A percentile compares a stretch with the other conserved stretches of the same genome.
These are phyloP conservation scores for Globisporangium uncinulatum DNA, from an alignment of 352 stramenopile species.

Conservation along the genomic window DNA sequence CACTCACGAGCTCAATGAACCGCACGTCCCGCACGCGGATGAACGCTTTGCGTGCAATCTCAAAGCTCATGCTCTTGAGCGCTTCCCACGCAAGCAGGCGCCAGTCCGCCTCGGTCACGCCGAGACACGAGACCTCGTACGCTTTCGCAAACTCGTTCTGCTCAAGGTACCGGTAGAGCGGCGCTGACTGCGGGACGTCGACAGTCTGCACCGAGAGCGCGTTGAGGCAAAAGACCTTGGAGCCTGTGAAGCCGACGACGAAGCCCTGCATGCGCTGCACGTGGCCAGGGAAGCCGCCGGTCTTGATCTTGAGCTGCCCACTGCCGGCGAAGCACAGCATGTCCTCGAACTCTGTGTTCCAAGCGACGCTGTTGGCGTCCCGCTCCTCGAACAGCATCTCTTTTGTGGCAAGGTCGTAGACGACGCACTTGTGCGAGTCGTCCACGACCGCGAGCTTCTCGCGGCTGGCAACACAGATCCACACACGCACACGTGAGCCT, in stretches of 20 bases:
- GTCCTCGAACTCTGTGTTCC: constrained; percentile 93
- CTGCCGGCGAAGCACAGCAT: constrained; percentile 93
- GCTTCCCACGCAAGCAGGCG: constrained; percentile 80
- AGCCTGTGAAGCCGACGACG: constrained; percentile 90
- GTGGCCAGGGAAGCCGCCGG: constrained; percentile 84
- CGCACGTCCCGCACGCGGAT: constrained; percentile 88
- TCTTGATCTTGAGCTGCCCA: constrained; percentile 89
- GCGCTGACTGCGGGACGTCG: constrained; percentile 87
- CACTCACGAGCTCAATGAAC: constrained; percentile 89
- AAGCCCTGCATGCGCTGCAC: constrained; percentile 89
- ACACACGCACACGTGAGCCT: not conserved
- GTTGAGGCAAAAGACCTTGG: constrained; percentile 91
- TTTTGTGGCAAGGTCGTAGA: constrained; percentile 90
- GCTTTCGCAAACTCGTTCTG: constrained; percentile 83
- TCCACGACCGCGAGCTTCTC: constrained; percentile 91
- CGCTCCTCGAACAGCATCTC: constrained; percentile 86
- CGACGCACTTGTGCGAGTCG: constrained; percentile 80
- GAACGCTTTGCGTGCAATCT: constrained; percentile 83
- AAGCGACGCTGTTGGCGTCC: constrained; percentile 87
- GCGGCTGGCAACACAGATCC: constrained; percentile 28
- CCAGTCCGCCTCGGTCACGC: constrained; percentile 93
- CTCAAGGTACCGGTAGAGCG: constrained; percentile 89
- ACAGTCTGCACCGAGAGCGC: constrained; percentile 83
- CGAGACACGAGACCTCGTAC: constrained; percentile 89
- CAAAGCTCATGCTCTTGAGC: constrained; percentile 81